phyloP scores from a whole-genome alignment of 2,329 filamentous ascomycete genomes.

The Huntiella moniliformis region DNA sequence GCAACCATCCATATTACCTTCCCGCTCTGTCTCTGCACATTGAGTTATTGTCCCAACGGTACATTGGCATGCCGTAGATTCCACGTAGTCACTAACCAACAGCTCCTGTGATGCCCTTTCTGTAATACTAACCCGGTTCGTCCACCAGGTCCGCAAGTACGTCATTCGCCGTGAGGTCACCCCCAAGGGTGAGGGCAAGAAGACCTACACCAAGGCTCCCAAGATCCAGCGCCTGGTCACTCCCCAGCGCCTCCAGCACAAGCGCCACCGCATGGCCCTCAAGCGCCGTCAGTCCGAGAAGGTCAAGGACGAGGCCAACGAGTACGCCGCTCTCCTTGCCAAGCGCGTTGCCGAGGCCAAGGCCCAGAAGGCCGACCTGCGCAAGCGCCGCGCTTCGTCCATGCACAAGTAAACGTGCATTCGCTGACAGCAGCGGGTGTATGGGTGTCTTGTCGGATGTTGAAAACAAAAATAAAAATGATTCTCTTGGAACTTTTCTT shows the following conservation, averaged over 20 bases:
- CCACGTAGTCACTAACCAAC: slow-evolving; percentile 18
- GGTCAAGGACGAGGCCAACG: slow-evolving; percentile 96
- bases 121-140: slow-evolving; percentile 7
- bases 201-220: slow-evolving; percentile 98
- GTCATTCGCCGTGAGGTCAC: slow-evolving; percentile 97
- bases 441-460: slow-evolving; percentile 2
- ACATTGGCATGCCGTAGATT: slow-evolving; percentile 10
- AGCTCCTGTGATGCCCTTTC: not conserved
- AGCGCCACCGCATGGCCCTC: slow-evolving; percentile 92
- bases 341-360: slow-evolving; percentile 96
- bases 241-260: slow-evolving; percentile 99
- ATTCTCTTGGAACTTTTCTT: slow-evolving; percentile 4
- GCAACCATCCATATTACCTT: not conserved
- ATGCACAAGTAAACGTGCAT: slow-evolving; percentile 58
- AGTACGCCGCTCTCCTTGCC: slow-evolving; percentile 90
- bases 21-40: not conserved
- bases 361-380: slow-evolving; percentile 76
- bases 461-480: slow-evolving; percentile 8
- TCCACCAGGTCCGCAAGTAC: slow-evolving; percentile 80
- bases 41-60: slow-evolving; percentile 6
- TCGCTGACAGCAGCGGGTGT: slow-evolving; percentile 5
- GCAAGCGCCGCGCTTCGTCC: slow-evolving; percentile 93
- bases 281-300: slow-evolving; percentile 96
- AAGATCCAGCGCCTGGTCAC: slow-evolving; percentile 99
- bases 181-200: slow-evolving; percentile 94